phyloP scores from a whole-genome alignment of 2,329 filamentous ascomycete genomes.

The Stenocarpella maydis region DNA sequence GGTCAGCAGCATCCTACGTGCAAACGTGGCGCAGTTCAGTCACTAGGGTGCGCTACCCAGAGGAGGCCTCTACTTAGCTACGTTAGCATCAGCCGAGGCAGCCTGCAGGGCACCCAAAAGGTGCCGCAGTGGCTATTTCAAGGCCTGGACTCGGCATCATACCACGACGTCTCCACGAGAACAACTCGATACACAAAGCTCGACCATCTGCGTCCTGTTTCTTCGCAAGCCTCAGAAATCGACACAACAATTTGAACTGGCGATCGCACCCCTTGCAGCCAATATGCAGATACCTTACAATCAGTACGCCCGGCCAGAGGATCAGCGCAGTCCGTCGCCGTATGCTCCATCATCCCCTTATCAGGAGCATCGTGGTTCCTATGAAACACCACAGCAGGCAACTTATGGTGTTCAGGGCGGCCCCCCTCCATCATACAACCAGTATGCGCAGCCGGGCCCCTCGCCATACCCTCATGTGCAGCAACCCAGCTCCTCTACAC shows the following conservation, averaged over 20 bases:
- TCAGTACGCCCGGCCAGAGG: conserved; percentile 11
- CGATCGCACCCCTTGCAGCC: background rate
- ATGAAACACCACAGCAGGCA: background rate
- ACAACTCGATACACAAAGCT: background rate
- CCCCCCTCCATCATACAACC: conserved; percentile 18
- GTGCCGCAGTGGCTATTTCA: background rate
- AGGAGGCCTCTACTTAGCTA: conserved; percentile 16
- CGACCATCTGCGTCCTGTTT: too few species aligned
- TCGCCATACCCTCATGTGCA: conserved; percentile 13
- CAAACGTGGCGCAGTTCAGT: conserved; percentile 7
- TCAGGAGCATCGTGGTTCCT: conserved; percentile 9
- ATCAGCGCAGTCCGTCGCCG: conserved; percentile 16
- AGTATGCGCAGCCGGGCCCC: conserved; percentile 18
- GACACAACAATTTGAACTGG: background rate
- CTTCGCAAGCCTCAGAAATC: too few species aligned
- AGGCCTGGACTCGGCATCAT: background rate
- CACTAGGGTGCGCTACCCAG: background rate
- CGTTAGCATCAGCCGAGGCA: background rate
- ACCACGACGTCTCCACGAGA: background rate
- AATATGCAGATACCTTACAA: conserved; percentile 28
- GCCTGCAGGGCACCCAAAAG: background rate
- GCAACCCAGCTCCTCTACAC: conserved; percentile 10
- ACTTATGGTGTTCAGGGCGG: background rate
- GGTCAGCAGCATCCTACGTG: background rate
- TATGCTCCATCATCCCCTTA: conserved; percentile 20